Evolutionary conservation across 371 early-diverging fungal genomes (phyloP).

Genomic region (Phascolomyces articulosus): DNA sequence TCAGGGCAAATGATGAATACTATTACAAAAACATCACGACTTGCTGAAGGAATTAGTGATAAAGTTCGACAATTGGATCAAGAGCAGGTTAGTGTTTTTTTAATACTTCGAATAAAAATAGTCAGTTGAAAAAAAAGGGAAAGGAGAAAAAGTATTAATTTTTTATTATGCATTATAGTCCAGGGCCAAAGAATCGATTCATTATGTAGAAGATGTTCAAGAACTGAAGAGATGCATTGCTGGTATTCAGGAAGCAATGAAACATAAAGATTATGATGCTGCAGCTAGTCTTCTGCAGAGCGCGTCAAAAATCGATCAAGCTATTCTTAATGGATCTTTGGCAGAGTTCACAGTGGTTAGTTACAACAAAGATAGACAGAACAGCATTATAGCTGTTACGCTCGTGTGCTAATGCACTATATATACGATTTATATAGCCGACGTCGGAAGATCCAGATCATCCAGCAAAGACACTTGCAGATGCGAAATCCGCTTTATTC

Average conservation of each 20-base stretch:
- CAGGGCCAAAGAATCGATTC: slow-evolving; percentile 69
- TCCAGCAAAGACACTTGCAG: slow-evolving; percentile 65
- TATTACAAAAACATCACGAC: slow-evolving; percentile 67
- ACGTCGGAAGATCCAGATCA: slow-evolving; percentile 67
- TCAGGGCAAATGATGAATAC: slow-evolving; percentile 60
- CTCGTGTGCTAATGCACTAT: not conserved
- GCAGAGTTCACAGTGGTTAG: slow-evolving; percentile 66
- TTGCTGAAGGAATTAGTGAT: slow-evolving; percentile 82
- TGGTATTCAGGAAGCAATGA: slow-evolving; percentile 75
- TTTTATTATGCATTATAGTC: slow-evolving; percentile 37
- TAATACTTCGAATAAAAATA: too few relatives aligned
- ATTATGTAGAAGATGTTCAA: slow-evolving; percentile 76
- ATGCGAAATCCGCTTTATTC: slow-evolving; percentile 65
- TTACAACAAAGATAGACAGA: not conserved
- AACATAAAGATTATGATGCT: slow-evolving; percentile 70
- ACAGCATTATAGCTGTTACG: too few relatives aligned
- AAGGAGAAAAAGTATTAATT: not conserved
- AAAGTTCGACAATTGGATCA: slow-evolving; percentile 84
- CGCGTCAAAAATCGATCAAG: slow-evolving; percentile 62
- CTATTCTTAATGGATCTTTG: slow-evolving; percentile 73
- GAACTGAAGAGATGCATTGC: slow-evolving; percentile 76
- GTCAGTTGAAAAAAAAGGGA: too few relatives aligned
- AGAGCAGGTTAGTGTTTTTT: slow-evolving; percentile 76
- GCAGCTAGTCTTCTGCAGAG: slow-evolving; percentile 75
- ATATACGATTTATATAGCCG: slow-evolving; percentile 45